These are phyloP conservation scores for Juglanconis sp. DNA, from an alignment of 2,329 filamentous ascomycete genomes.

Conservation along the genomic window DNA sequence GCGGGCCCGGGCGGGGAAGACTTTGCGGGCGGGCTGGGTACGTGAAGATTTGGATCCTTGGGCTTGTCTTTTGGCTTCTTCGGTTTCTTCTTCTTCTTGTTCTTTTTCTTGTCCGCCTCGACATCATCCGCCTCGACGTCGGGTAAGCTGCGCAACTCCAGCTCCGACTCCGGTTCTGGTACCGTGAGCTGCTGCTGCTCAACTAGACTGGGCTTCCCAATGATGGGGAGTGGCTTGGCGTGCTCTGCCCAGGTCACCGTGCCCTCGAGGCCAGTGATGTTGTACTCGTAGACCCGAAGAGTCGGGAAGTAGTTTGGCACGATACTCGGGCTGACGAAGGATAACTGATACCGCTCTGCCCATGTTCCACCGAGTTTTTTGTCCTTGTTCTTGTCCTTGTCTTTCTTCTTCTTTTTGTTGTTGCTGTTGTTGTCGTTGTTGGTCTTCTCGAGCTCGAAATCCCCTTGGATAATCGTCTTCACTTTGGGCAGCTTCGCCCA, in stretches of 20 bases:
- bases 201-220: neutral
- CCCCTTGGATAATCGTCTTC: constrained; percentile 21
- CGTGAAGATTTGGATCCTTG: constrained; percentile 57
- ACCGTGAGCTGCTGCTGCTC: constrained; percentile 21
- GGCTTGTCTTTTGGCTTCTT: constrained; percentile 37
- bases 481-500: constrained; percentile 74
- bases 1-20: constrained; percentile 77
- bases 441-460: constrained; percentile 18
- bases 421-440: constrained; percentile 27
- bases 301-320: constrained; percentile 92
- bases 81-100: constrained; percentile 38
- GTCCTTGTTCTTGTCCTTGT: constrained; percentile 31
- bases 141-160: constrained; percentile 25
- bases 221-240: constrained; percentile 16
- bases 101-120: constrained; percentile 37
- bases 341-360: constrained; percentile 80
- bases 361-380: constrained; percentile 70
- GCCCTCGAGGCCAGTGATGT: constrained; percentile 73
- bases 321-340: constrained; percentile 78
- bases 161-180: neutral
- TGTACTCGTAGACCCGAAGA: constrained; percentile 89
- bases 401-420: constrained; percentile 36
- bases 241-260: constrained; percentile 43
- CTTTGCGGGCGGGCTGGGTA: constrained; percentile 72
- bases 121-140: constrained; percentile 14